Evolutionary conservation across 176 grass and related monocot genomes (phyloP).

Genomic region (Cenchrus americanus): DNA sequence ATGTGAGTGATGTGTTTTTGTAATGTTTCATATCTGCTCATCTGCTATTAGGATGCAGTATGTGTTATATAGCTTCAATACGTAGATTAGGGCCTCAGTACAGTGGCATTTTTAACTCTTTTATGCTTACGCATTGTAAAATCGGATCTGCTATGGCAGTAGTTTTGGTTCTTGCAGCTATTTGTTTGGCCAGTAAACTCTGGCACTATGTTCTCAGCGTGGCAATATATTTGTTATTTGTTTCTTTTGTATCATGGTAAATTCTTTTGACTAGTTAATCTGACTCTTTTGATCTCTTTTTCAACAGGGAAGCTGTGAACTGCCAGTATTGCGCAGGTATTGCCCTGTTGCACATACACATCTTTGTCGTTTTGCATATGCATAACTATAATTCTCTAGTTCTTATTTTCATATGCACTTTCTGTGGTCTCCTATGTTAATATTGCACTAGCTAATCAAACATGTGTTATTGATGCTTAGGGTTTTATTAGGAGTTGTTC

Average conservation of each 20-base stretch:
- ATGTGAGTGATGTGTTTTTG: background rate
- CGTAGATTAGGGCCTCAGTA: slow-evolving; percentile 1
- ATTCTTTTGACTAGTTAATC: slow-evolving; percentile 34
- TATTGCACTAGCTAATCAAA: slow-evolving; percentile 29
- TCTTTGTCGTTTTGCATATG: background rate
- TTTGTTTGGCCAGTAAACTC: slow-evolving; percentile 1
- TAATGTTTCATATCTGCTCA: slow-evolving; percentile 7
- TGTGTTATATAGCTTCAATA: slow-evolving; percentile 20
- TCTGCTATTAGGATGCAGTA: slow-evolving; percentile 1
- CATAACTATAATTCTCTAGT: slow-evolving; percentile 18
- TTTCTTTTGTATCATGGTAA: slow-evolving; percentile 29
- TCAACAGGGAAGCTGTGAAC: slow-evolving; percentile 83
- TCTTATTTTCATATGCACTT: slow-evolving; percentile 39
- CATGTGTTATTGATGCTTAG: slow-evolving; percentile 43
- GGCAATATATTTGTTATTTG: slow-evolving; percentile 14
- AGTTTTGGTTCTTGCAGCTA: slow-evolving; percentile 15
- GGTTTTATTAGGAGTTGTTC: slow-evolving; percentile 12
- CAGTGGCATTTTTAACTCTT: slow-evolving; percentile 17
- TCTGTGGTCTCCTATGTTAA: slow-evolving; percentile 21
- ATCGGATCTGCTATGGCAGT: background rate
- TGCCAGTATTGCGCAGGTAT: slow-evolving; percentile 93
- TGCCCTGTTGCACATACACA: slow-evolving; percentile 27
- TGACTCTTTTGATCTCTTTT: slow-evolving; percentile 36
- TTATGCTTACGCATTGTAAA: background rate
- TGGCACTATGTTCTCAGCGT: slow-evolving; percentile 31